phyloP scores from a whole-genome alignment of 768 basidiomycete genomes.

The Thelephora aurantiotincta region DNA sequence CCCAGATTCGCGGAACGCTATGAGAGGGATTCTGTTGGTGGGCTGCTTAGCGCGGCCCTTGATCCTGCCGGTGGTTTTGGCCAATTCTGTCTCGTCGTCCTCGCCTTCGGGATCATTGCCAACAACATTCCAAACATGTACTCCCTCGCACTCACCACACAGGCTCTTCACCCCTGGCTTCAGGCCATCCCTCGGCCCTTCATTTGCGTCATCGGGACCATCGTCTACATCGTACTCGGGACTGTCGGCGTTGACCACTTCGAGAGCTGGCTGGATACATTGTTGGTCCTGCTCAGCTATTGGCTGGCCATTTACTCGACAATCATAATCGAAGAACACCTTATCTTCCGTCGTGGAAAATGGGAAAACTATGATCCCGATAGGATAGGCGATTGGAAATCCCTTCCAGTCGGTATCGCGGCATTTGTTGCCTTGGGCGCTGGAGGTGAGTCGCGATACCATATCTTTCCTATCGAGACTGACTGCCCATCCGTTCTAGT shows the following conservation, averaged over 20 bases:
- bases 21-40: conserved; percentile 25
- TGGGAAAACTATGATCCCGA: conserved; percentile 22
- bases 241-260: conserved; percentile 33
- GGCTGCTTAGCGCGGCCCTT: conserved; percentile 28
- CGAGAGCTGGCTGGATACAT: conserved; percentile 26
- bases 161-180: conserved; percentile 25
- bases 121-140: conserved; percentile 37
- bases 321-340: conserved; percentile 35
- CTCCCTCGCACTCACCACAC: conserved; percentile 30
- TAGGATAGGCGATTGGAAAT: conserved; percentile 17
- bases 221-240: conserved; percentile 30
- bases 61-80: conserved; percentile 25
- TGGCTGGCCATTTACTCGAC: conserved; percentile 36
- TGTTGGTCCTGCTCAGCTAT: conserved; percentile 26
- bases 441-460: conserved; percentile 9
- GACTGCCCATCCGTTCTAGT: conserved; percentile 5
- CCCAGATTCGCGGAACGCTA: conserved; percentile 23
- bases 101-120: conserved; percentile 30
- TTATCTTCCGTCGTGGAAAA: conserved; percentile 29
- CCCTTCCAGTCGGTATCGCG: conserved; percentile 25
- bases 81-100: conserved; percentile 30
- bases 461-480: neutral
- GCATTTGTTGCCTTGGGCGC: conserved; percentile 19
- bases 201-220: conserved; percentile 24
- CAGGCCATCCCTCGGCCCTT: conserved; percentile 27